These are phyloP conservation scores for Tricholoma bakamatsutake DNA, from an alignment of 768 basidiomycete genomes.

Conservation along the genomic window DNA sequence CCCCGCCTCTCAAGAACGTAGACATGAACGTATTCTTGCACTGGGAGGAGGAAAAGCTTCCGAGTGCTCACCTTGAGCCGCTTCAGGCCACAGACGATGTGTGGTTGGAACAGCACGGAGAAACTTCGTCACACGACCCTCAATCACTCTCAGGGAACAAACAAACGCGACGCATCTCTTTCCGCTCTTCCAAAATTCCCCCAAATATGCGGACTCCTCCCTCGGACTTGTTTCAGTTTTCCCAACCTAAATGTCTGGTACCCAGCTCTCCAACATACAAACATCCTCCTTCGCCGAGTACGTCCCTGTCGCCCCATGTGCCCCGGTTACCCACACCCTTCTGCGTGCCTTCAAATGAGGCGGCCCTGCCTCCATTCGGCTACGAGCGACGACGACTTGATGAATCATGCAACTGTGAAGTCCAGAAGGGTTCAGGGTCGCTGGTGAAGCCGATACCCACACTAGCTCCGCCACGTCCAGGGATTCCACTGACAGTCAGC, in stretches of 20 bases:
- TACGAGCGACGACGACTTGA: slow-evolving; percentile 3
- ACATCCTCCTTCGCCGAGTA: neutral
- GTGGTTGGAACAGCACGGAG: neutral
- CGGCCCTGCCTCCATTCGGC: slow-evolving; percentile 6
- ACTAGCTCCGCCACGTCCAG: slow-evolving; percentile 2
- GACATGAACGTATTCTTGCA: neutral
- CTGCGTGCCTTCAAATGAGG: neutral
- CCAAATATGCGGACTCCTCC: slow-evolving; percentile 13
- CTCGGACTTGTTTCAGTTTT: slow-evolving; percentile 5
- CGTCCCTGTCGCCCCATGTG: neutral
- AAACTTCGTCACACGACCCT: neutral
- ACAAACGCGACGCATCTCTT: slow-evolving; percentile 7
- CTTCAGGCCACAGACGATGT: neutral
- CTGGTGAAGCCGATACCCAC: neutral
- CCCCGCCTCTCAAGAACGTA: neutral
- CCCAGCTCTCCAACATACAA: neutral
- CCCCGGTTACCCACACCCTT: slow-evolving; percentile 1
- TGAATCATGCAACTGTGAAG: neutral
- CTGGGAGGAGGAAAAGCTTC: slow-evolving; percentile 2
- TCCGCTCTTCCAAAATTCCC: slow-evolving; percentile 1
- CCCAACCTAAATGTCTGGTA: neutral
- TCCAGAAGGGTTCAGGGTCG: neutral
- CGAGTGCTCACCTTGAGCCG: neutral
- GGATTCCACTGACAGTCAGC: neutral
- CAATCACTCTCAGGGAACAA: neutral